These are phyloP conservation scores for Lasiodiplodia theobromae DNA, from an alignment of 2,329 filamentous ascomycete genomes.

Conservation along the genomic window DNA sequence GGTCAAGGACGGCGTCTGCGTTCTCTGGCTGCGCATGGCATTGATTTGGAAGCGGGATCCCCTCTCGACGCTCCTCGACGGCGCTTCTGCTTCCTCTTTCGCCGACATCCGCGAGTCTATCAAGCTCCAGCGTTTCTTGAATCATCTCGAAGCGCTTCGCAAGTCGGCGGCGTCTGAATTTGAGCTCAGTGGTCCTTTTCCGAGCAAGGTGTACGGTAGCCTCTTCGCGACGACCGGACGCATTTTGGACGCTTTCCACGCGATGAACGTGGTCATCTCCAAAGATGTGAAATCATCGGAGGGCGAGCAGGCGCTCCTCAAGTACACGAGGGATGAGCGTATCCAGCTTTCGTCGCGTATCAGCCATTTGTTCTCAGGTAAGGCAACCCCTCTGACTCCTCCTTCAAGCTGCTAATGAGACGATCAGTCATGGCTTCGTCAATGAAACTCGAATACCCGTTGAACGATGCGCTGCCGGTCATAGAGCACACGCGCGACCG, in stretches of 20 bases:
- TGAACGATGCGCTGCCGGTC: slow-evolving; percentile 87
- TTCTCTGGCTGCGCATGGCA: slow-evolving; percentile 94
- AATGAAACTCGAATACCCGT: slow-evolving; percentile 91
- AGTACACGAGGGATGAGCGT: slow-evolving; percentile 80
- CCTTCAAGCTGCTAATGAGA: background rate
- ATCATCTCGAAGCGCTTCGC: slow-evolving; percentile 76
- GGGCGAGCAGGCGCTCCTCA: slow-evolving; percentile 81
- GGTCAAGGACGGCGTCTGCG: slow-evolving; percentile 84
- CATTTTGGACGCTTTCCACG: slow-evolving; percentile 92
- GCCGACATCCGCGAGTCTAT: slow-evolving; percentile 89
- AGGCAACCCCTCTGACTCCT: slow-evolving; percentile 37
- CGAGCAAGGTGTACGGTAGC: slow-evolving; percentile 72
- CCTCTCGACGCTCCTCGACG: slow-evolving; percentile 69
- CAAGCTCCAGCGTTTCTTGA: slow-evolving; percentile 80
- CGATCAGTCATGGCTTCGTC: slow-evolving; percentile 80
- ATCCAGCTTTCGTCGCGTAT: slow-evolving; percentile 84
- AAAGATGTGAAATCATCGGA: slow-evolving; percentile 78
- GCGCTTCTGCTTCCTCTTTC: slow-evolving; percentile 61
- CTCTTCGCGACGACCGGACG: slow-evolving; percentile 82
- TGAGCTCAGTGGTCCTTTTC: slow-evolving; percentile 86
- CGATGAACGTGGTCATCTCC: slow-evolving; percentile 91
- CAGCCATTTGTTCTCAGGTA: slow-evolving; percentile 78
- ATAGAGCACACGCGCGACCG: slow-evolving; percentile 82
- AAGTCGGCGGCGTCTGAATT: slow-evolving; percentile 82
- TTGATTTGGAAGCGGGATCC: slow-evolving; percentile 96